Conservation (phyloP, 208 protist species). For the Herpetomonas muscarum region DNA sequence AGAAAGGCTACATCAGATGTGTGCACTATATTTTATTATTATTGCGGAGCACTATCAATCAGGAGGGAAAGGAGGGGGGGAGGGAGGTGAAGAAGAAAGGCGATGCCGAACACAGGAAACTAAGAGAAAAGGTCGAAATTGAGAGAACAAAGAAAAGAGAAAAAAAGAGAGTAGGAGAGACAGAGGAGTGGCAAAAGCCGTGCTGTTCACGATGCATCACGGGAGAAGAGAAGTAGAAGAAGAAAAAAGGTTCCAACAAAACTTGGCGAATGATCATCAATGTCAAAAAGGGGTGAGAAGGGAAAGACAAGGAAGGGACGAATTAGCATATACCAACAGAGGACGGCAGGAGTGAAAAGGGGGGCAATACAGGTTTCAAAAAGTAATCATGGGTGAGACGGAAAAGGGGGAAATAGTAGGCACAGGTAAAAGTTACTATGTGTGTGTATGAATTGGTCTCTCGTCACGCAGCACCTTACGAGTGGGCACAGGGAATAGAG, state of each 20-base stretch:
- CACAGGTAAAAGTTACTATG: too few species aligned
- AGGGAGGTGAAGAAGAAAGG: background rate
- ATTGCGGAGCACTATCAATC: background rate
- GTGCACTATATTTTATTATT: too few species aligned
- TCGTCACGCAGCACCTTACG: too few species aligned
- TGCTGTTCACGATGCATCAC: background rate
- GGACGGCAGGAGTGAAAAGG: background rate
- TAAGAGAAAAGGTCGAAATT: background rate
- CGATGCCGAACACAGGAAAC: background rate
- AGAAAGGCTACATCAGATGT: too few species aligned
- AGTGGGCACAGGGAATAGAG: too few species aligned
- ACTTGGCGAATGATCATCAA: too few species aligned
- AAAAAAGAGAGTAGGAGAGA: background rate
- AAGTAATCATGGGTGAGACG: too few species aligned
- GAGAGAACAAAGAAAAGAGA: background rate
- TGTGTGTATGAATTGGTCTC: too few species aligned
- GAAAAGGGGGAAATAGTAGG: too few species aligned
- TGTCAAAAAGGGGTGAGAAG: background rate
- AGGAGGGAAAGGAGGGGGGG: background rate
- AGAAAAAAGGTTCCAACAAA: too few species aligned
- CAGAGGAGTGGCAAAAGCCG: background rate
- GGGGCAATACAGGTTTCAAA: background rate
- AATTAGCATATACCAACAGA: too few species aligned
- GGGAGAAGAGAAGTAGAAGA: background rate
- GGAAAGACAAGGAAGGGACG: background rate